Conservation (phyloP, 345 rosid genomes). For the Moricandia moricandioides region DNA sequence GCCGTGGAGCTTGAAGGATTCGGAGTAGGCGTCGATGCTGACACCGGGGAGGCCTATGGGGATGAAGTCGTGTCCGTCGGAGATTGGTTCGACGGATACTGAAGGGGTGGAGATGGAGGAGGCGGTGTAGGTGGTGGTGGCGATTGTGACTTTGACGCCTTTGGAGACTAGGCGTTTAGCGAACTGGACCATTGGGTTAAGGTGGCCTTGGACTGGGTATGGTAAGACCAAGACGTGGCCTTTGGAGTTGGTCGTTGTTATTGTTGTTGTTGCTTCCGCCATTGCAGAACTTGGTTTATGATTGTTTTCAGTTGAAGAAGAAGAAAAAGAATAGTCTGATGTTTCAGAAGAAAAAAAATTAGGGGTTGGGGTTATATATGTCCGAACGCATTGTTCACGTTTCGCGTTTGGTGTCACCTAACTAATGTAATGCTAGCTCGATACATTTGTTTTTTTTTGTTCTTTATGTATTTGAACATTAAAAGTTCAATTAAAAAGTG, state of each 20-base stretch:
- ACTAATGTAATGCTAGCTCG: not conserved
- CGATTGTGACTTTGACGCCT: constrained; percentile 63
- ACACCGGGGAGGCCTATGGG: constrained; percentile 48
- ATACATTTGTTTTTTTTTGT: not conserved
- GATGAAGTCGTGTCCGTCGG: constrained; percentile 65
- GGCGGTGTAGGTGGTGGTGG: constrained; percentile 61
- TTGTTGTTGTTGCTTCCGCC: constrained; percentile 28
- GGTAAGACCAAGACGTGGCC: constrained; percentile 58
- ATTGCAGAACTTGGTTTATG: constrained; percentile 14
- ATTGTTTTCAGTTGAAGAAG: not conserved
- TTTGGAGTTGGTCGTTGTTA: constrained; percentile 10
- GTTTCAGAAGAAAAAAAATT: not conserved
- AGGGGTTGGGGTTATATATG: not conserved
- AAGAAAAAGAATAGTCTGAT: not conserved
- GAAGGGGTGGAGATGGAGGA: constrained; percentile 42
- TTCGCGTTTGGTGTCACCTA: constrained; percentile 33
- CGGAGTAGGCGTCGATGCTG: constrained; percentile 35
- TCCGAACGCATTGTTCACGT: constrained; percentile 27
- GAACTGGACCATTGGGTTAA: constrained; percentile 73
- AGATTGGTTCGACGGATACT: constrained; percentile 56
- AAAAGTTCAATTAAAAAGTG: not conserved
- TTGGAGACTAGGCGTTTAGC: constrained; percentile 67
- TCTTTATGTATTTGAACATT: no score
- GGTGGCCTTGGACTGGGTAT: constrained; percentile 82
- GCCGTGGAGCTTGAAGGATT: constrained; percentile 49